phyloP scores from a whole-genome alignment of 495 filamentous ascomycete species.

The Xylaria palmicola region DNA sequence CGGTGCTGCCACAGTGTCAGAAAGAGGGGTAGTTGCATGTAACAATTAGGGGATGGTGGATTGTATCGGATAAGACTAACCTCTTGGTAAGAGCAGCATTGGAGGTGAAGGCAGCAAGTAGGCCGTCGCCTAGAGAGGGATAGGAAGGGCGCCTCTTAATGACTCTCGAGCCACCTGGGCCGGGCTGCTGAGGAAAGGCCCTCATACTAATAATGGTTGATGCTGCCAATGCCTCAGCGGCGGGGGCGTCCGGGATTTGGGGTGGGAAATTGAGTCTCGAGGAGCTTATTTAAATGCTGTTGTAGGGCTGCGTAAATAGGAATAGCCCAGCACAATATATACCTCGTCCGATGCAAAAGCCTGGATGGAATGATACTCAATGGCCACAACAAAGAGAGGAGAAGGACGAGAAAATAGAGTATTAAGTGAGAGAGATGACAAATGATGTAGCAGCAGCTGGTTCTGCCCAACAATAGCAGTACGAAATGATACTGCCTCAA shows the following conservation, averaged over 20 bases:
- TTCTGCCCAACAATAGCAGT: background rate
- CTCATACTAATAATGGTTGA: constrained; percentile 8
- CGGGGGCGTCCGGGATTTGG: background rate
- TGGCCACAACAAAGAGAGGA: background rate
- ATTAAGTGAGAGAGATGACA: no score
- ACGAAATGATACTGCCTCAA: background rate
- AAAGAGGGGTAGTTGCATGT: no score
- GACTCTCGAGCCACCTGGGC: constrained; percentile 20
- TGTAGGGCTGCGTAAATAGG: background rate
- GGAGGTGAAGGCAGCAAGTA: constrained; percentile 10
- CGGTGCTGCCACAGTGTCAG: background rate
- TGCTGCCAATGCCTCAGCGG: background rate
- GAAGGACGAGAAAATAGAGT: background rate
- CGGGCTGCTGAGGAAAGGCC: constrained; percentile 5
- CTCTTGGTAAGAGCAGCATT: background rate
- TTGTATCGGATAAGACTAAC: background rate
- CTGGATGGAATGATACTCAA: background rate
- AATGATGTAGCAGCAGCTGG: background rate
- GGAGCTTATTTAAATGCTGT: background rate
- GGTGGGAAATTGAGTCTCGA: background rate
- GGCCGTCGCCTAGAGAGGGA: constrained; percentile 25
- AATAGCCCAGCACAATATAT: background rate
- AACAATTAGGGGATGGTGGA: background rate
- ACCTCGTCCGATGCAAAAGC: background rate
- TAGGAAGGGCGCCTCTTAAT: constrained; percentile 10